Base-by-base conservation (phyloP, 208 protist genomes). In the Leishmania martiniquensis region DNA sequence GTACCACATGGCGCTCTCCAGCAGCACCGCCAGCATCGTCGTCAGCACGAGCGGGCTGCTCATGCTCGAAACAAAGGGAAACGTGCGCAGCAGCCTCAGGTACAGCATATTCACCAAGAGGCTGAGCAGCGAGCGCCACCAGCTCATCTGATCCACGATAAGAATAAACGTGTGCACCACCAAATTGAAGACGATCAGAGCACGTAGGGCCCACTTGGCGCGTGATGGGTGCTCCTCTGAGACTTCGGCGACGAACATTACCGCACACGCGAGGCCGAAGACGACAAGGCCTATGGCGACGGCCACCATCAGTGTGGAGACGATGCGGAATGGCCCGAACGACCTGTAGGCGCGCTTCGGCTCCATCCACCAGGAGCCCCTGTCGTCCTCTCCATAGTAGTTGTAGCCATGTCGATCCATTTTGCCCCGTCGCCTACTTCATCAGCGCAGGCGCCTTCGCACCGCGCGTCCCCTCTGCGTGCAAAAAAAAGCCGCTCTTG, bases 1-100 rank as follows among this genome's bases (percentile, higher is more conserved):
- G 67, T 87, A 91, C 88, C 91, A 95, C 57, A 82, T 63, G 6
- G 85, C 45, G 34, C 72, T 87, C 72, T 95, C 91, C 32, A 91
- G 34, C 17, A 90, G 7, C 15, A 85, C 59, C 1, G 63, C 49
- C 4, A 85, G 39, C 32, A 84, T 29, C 12, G 86, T 81, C 9
- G 69, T 17, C 37, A 89, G 49, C 32, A 89, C 71, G 4, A 90
- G 75, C 25, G 84, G 86, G 52, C 75, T 57, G n/a, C 22, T 82
- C 20, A 86, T 12, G 17, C 22, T n/a, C 17, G 81, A 71, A 4
- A 91, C 57, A 52, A 81, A 89, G 12, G 91, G 88, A 39, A 95
- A 93, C 20, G 9, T 70, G 17, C 72, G 59, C 60, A 93, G 59
- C 32, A 93, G 73, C 4, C 82, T 78, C 9, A 90, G 52, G 57